Percentiles rank a stretch among this genome's conserved stretches.
Conservation (phyloP, 331 rosid genomes). For the Rosa hybrid region DNA sequence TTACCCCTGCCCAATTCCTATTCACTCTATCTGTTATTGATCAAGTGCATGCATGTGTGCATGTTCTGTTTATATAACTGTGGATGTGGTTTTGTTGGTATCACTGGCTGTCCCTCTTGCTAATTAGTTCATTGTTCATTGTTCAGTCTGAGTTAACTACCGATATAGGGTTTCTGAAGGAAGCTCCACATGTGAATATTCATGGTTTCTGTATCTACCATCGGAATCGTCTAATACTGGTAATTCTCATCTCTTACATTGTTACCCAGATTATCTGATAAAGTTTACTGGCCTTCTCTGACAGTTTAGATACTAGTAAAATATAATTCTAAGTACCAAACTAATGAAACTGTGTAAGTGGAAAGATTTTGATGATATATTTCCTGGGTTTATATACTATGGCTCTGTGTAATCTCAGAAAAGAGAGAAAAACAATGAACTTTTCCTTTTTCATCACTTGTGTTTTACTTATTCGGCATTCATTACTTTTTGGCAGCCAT, state of each 20-base stretch:
- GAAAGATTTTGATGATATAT: not conserved
- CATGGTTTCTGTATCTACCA: constrained; percentile 90
- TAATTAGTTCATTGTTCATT: constrained; percentile 1
- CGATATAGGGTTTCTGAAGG: constrained; percentile 81
- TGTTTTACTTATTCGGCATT: not conserved
- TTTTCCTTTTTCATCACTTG: not conserved
- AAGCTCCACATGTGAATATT: constrained; percentile 60
- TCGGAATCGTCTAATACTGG: constrained; percentile 82
- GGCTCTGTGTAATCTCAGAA: not conserved
- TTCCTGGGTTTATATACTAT: not conserved
- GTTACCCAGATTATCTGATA: not conserved
- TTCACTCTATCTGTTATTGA: not conserved
- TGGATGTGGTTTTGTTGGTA: not conserved
- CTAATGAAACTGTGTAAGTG: not conserved
- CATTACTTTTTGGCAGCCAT: constrained; percentile 63
- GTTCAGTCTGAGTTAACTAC: constrained; percentile 55
- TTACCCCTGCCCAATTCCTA: not conserved
- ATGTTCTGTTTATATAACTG: not conserved
- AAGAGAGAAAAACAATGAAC: not conserved
- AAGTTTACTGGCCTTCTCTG: not conserved
- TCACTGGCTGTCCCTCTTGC: constrained; percentile 13
- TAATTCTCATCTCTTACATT: not conserved
- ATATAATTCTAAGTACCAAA: not conserved
- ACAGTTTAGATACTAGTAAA: not conserved
- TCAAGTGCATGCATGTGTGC: not conserved